These are phyloP conservation scores for Boletellus emodensis DNA, from an alignment of 768 basidiomycete genomes.

Conservation along the genomic window DNA sequence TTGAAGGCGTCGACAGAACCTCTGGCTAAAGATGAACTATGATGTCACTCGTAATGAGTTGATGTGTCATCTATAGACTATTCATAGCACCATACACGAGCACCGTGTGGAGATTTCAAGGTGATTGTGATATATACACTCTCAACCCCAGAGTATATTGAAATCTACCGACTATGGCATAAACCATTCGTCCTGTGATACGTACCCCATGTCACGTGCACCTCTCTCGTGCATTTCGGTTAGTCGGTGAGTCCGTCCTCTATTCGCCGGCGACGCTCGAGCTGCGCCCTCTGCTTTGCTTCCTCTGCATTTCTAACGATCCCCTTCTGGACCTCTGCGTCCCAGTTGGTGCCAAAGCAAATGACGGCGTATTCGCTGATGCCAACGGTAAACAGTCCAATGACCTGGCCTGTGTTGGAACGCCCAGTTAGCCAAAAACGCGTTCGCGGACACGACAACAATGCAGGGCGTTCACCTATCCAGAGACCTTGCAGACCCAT, in stretches of 20 bases:
- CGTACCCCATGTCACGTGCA: neutral
- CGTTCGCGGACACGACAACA: neutral
- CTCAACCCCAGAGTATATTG: neutral
- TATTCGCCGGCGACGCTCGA: constrained; percentile 18
- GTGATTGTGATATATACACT: neutral
- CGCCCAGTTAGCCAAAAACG: constrained; percentile 6
- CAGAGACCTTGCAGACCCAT: constrained; percentile 49
- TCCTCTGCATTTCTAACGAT: constrained; percentile 34
- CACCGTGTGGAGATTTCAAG: neutral
- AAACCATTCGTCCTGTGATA: neutral
- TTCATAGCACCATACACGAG: no score
- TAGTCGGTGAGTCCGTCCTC: constrained; percentile 16
- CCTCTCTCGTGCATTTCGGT: neutral
- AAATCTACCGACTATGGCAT: neutral
- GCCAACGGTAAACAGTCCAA: constrained; percentile 70
- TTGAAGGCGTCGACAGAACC: constrained; percentile 36
- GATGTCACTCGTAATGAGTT: neutral
- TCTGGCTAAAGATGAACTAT: constrained; percentile 31
- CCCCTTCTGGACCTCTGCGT: constrained; percentile 41
- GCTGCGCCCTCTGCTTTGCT: constrained; percentile 26
- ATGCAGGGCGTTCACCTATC: constrained; percentile 35
- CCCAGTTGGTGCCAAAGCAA: constrained; percentile 49
- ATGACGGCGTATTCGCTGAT: constrained; percentile 63
- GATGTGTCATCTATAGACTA: no score
- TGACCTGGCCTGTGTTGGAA: constrained; percentile 54